Conservation (phyloP, 75 land plant genomes). For the Azolla pinnata region DNA sequence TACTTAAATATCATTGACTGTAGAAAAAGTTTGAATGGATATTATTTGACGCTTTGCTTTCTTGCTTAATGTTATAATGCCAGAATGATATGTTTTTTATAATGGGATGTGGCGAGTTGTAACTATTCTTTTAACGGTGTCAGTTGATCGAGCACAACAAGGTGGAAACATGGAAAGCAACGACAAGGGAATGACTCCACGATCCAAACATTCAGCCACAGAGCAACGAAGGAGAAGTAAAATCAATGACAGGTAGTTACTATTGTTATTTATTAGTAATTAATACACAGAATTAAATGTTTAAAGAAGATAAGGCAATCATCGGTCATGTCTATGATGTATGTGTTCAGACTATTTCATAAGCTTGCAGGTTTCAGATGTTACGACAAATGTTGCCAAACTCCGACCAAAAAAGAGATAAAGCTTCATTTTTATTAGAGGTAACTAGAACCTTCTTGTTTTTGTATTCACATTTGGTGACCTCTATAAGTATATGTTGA, state of each 20-base stretch:
- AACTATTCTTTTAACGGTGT: not conserved
- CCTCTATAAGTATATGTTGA: too few relatives aligned
- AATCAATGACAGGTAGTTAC: constrained; percentile 65
- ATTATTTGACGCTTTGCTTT: not conserved
- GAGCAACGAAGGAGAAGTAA: constrained; percentile 87
- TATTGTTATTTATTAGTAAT: not conserved
- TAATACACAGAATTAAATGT: not conserved
- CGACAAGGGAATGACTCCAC: constrained; percentile 52
- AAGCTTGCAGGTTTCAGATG: constrained; percentile 61
- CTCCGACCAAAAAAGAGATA: constrained; percentile 93
- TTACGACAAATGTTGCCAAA: constrained; percentile 78
- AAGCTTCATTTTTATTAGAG: constrained; percentile 88
- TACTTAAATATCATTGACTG: too few relatives aligned
- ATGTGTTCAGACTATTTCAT: not conserved
- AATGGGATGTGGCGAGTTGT: not conserved
- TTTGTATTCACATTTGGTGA: too few relatives aligned
- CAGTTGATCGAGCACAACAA: constrained; percentile 28
- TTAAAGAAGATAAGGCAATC: not conserved
- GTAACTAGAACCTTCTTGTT: too few relatives aligned
- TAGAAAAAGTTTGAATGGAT: too few relatives aligned
- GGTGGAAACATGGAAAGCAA: constrained; percentile 47
- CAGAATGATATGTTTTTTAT: not conserved
- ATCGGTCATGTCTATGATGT: not conserved
- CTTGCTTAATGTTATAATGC: not conserved
- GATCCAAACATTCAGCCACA: constrained; percentile 89